Evolutionary conservation across 164 flowering plant species (phyloP).

Genomic region (Macadamia integrifolia): DNA sequence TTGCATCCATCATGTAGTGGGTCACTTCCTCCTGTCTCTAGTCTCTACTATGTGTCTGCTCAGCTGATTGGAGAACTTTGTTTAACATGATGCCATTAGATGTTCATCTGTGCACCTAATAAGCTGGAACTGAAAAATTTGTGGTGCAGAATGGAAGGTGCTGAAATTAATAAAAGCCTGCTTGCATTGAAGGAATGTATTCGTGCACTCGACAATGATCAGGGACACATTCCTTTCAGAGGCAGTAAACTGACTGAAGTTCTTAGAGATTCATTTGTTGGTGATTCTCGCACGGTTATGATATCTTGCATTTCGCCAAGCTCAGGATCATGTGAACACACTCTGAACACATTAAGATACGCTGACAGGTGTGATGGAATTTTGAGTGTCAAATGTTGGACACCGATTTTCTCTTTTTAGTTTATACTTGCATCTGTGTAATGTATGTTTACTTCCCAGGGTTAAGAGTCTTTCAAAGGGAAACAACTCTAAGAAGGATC

Average conservation of each 20-base stretch:
- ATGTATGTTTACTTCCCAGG: constrained; percentile 29
- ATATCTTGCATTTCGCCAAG: constrained; percentile 93
- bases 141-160: constrained; percentile 84
- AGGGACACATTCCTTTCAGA: constrained; percentile 90
- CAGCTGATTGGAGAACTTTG: too few relatives aligned
- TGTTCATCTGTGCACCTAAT: too few relatives aligned
- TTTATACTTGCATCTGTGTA: background rate
- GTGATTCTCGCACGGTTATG: constrained; percentile 92
- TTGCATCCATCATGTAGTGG: too few relatives aligned
- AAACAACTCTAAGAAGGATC: constrained; percentile 56
- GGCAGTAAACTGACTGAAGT: constrained; percentile 97
- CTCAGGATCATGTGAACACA: constrained; percentile 91
- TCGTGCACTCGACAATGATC: constrained; percentile 93
- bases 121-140: background rate
- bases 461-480: constrained; percentile 91
- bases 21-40: too few relatives aligned
- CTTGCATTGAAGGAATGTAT: constrained; percentile 94
- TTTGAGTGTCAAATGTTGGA: background rate
- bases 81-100: too few relatives aligned
- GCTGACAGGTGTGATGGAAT: constrained; percentile 68
- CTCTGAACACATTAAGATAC: constrained; percentile 88
- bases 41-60: too few relatives aligned
- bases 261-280: constrained; percentile 89
- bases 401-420: background rate
- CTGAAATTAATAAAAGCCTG: constrained; percentile 87